phyloP scores from a whole-genome alignment of 2,329 filamentous ascomycete genomes.

The Fusarium continuum region DNA sequence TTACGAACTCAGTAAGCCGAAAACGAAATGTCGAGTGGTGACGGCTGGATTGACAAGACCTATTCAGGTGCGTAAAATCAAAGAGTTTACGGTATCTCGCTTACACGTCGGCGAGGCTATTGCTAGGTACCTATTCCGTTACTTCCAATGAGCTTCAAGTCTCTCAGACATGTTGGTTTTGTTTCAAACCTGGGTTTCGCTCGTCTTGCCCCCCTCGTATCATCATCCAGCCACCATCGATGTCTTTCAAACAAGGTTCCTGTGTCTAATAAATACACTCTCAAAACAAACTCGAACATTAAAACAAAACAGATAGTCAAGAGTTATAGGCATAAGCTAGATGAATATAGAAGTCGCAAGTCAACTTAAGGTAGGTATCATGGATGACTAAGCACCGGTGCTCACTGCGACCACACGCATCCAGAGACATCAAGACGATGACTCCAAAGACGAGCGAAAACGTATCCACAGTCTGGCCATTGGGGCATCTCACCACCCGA shows the following conservation, averaged over 20 bases:
- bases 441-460: conserved; percentile 35
- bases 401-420: conserved; percentile 39
- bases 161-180: conserved; percentile 5
- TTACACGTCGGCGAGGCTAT: neutral
- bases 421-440: conserved; percentile 38
- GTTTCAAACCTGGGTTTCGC: conserved; percentile 14
- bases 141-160: conserved; percentile 12
- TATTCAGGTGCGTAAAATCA: neutral
- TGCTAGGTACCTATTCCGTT: conserved; percentile 1
- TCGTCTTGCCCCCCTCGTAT: neutral
- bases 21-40: neutral
- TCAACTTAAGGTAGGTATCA: neutral
- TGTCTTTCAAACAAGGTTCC: neutral
- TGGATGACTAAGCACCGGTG: conserved; percentile 38
- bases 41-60: neutral
- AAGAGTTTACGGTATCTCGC: neutral
- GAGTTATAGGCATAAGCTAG: neutral
- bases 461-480: conserved; percentile 44
- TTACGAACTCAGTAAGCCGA: neutral
- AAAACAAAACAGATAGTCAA: neutral
- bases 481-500: conserved; percentile 34
- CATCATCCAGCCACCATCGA: conserved; percentile 3
- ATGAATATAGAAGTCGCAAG: neutral
- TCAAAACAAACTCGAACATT: neutral
- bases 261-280: neutral